phyloP scores from a whole-genome alignment of 2,329 filamentous ascomycete species.

The Thielaviopsis ethacetica region DNA sequence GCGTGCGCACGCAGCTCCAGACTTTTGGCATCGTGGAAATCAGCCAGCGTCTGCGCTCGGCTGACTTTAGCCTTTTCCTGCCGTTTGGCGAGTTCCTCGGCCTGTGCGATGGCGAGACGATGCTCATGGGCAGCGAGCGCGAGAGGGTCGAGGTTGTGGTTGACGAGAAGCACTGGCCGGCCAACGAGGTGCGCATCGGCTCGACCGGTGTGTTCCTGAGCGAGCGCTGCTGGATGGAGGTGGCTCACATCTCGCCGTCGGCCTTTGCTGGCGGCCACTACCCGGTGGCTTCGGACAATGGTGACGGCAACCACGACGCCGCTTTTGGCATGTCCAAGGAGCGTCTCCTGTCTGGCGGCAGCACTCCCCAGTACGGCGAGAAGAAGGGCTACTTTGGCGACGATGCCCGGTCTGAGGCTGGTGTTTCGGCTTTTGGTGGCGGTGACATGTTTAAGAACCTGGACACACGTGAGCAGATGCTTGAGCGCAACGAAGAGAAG shows the following conservation, averaged over 20 bases:
- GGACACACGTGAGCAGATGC: slow-evolving; percentile 85
- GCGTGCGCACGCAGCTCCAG: slow-evolving; percentile 84
- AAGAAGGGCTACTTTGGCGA: slow-evolving; percentile 73
- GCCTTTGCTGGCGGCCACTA: slow-evolving; percentile 25
- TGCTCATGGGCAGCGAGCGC: slow-evolving; percentile 77
- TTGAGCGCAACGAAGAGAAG: slow-evolving; percentile 86
- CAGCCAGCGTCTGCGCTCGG: slow-evolving; percentile 78
- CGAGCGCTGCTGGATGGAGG: slow-evolving; percentile 86
- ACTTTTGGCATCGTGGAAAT: slow-evolving; percentile 95
- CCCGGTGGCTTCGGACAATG: slow-evolving; percentile 40
- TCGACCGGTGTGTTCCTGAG: slow-evolving; percentile 91
- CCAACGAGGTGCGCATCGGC: slow-evolving; percentile 78
- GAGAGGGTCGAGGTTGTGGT: slow-evolving; percentile 87
- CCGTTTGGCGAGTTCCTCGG: slow-evolving; percentile 93
- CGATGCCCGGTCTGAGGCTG: slow-evolving; percentile 80
- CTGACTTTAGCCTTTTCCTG: slow-evolving; percentile 89
- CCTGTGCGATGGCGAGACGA: slow-evolving; percentile 65
- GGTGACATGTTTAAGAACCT: slow-evolving; percentile 98
- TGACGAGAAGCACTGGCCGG: slow-evolving; percentile 81
- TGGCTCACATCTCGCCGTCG: slow-evolving; percentile 55
- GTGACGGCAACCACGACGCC: slow-evolving; percentile 42
- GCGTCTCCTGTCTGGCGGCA: slow-evolving; percentile 36
- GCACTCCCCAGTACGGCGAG: slow-evolving; percentile 48
- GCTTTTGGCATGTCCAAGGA: slow-evolving; percentile 48
- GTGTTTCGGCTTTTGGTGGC: slow-evolving; percentile 73